phyloP scores from a whole-genome alignment of 164 flowering plant genomes.

The Akebia trifoliata region DNA sequence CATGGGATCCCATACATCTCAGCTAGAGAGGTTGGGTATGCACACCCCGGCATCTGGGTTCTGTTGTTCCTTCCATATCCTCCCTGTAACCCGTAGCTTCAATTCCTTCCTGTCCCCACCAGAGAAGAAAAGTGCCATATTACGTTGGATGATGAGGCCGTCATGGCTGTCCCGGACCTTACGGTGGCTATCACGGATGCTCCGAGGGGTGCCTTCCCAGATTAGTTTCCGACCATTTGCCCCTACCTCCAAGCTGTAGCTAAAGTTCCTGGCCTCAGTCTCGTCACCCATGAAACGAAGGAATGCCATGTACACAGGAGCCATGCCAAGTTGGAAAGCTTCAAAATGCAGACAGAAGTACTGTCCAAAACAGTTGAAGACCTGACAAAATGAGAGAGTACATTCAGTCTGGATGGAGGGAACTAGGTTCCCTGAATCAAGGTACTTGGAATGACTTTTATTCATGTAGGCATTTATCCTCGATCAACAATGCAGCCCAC shows the following conservation, averaged over 20 bases:
- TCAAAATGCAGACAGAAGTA: constrained; percentile 62
- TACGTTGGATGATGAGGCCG: constrained; percentile 52
- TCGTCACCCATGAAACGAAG: constrained; percentile 73
- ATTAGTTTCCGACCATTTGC: constrained; percentile 48
- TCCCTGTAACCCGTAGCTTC: constrained; percentile 51
- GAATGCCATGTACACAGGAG: constrained; percentile 70
- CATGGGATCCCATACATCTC: constrained; percentile 6
- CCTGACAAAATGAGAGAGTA: constrained; percentile 24
- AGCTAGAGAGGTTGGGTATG: constrained; percentile 39
- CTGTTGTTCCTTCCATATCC: constrained; percentile 62
- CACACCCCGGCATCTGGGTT: constrained; percentile 41
- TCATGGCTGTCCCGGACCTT: constrained; percentile 62
- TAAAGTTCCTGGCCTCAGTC: constrained; percentile 38
- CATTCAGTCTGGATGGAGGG: too few species aligned
- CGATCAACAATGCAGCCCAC: too few species aligned
- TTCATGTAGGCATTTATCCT: too few species aligned
- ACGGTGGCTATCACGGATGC: constrained; percentile 57
- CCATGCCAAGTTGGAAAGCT: constrained; percentile 59
- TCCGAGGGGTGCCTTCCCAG: constrained; percentile 62
- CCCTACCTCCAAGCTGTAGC: constrained; percentile 57
- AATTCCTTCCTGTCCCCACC: constrained; percentile 57
- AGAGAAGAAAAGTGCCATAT: constrained; percentile 57
- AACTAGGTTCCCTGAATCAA: too few species aligned
- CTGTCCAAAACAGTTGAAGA: constrained; percentile 55
- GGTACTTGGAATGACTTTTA: too few species aligned